These are phyloP conservation scores for Isabelozyma pseudorhagii DNA, from an alignment of 805 yeast genomes.

Conservation along the genomic window DNA sequence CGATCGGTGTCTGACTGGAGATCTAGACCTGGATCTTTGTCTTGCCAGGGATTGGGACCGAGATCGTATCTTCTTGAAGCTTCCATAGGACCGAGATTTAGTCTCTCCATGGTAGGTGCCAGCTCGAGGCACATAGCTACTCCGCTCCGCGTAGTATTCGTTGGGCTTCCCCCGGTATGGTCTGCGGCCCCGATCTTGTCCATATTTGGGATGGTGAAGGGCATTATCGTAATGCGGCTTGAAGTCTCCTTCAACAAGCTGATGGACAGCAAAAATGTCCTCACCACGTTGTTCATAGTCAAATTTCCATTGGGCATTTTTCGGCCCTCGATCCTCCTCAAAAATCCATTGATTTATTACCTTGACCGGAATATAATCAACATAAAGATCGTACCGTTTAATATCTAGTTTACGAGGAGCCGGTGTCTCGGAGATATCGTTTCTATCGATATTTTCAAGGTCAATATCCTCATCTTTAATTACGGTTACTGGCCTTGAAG, in stretches of 20 bases:
- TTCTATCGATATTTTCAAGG: no score
- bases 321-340: constrained; percentile 44
- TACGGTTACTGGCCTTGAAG: no score
- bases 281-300: constrained; percentile 31
- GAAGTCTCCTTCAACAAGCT: constrained; percentile 13
- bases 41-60: not conserved
- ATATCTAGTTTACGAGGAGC: constrained; percentile 11
- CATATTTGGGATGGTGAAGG: constrained; percentile 1
- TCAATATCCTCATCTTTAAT: no score
- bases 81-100: not conserved
- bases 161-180: not conserved
- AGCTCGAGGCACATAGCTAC: constrained; percentile 2
- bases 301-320: constrained; percentile 45
- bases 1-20: no score
- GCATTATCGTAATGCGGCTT: constrained; percentile 10
- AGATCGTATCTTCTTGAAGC: not conserved
- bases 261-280: constrained; percentile 17
- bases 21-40: not conserved
- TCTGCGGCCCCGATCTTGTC: constrained; percentile 4
- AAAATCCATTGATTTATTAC: constrained; percentile 45
- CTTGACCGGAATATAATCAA: constrained; percentile 45
- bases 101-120: constrained; percentile 2
- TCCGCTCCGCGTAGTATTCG: not conserved
- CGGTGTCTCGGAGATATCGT: no score
- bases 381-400: constrained; percentile 26